phyloP scores from a whole-genome alignment of 768 basidiomycete genomes.

The Rhodotorula kratochvilovae region DNA sequence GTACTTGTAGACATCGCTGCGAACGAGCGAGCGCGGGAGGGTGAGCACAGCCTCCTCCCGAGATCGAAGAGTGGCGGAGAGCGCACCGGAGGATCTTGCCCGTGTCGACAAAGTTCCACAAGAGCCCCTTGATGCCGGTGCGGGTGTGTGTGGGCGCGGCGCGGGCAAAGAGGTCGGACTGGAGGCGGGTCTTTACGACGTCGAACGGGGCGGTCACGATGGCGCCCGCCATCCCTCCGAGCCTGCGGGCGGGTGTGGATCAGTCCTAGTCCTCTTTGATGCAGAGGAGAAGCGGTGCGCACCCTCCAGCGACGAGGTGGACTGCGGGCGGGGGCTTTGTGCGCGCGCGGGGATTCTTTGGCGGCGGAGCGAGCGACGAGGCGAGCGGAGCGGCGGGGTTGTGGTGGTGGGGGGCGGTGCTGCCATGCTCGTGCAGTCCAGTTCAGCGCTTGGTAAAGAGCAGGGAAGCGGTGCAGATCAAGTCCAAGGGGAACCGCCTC shows the following conservation, averaged over 20 bases:
- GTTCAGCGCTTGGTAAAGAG: too few relatives aligned
- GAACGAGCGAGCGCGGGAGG: not conserved
- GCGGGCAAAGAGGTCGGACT: slow-evolving; percentile 62
- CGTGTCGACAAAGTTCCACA: slow-evolving; percentile 95
- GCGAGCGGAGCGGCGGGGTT: slow-evolving; percentile 15
- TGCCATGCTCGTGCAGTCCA: too few relatives aligned
- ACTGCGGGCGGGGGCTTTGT: slow-evolving; percentile 30
- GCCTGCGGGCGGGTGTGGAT: slow-evolving; percentile 50
- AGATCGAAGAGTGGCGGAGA: not conserved
- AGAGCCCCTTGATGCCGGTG: slow-evolving; percentile 52
- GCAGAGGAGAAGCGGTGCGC: not conserved
- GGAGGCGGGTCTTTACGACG: slow-evolving; percentile 94
- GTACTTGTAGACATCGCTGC: slow-evolving; percentile 65
- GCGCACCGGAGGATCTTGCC: slow-evolving; percentile 76
- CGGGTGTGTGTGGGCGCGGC: slow-evolving; percentile 40
- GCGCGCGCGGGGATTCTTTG: not conserved
- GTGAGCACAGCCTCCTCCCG: not conserved
- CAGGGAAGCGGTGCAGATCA: too few relatives aligned
- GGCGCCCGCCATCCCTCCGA: slow-evolving; percentile 96
- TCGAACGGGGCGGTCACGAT: slow-evolving; percentile 96
- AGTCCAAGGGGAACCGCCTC: too few relatives aligned
- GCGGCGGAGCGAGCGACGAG: not conserved
- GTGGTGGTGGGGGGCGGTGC: slow-evolving; percentile 6
- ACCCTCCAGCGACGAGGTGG: slow-evolving; percentile 45
- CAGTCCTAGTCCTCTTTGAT: not conserved